phyloP scores from a whole-genome alignment of 164 flowering plant species.

The Tetracentron sinense region DNA sequence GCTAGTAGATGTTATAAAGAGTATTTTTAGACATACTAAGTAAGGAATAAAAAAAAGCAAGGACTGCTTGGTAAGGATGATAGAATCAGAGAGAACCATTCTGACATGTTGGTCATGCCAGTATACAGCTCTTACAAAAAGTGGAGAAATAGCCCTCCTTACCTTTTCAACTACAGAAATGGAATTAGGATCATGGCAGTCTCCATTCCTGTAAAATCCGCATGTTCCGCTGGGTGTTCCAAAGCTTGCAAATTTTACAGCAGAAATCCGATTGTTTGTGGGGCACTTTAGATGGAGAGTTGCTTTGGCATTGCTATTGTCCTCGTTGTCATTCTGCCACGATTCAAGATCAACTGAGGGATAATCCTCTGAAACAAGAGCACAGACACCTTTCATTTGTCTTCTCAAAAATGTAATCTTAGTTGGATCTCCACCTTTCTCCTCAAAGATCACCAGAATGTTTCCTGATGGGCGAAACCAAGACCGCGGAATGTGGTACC shows the following conservation, averaged over 20 bases:
- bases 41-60: not conserved
- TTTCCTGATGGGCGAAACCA: conserved; percentile 96
- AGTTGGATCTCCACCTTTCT: conserved; percentile 91
- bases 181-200: conserved; percentile 71
- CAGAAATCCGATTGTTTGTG: conserved; percentile 37
- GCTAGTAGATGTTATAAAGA: not conserved
- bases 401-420: conserved; percentile 63
- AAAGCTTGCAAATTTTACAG: conserved; percentile 78
- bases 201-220: conserved; percentile 59
- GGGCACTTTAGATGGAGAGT: conserved; percentile 61
- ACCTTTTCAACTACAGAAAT: conserved; percentile 59
- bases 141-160: not conserved
- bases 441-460: conserved; percentile 83
- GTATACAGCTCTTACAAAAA: not conserved
- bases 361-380: conserved; percentile 55
- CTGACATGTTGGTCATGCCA: not conserved
- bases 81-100: not conserved
- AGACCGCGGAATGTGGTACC: conserved; percentile 97
- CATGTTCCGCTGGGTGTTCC: conserved; percentile 79
- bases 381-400: conserved; percentile 45
- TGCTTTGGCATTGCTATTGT: conserved; percentile 19
- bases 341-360: conserved; percentile 37
- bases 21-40: not conserved
- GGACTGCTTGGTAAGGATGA: not conserved
- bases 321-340: conserved; percentile 16